Evolutionary conservation across 2,329 filamentous ascomycete genomes (phyloP), one percentile per base, ranked within the genome.

Genomic region (Whalleya microplaca): DNA sequence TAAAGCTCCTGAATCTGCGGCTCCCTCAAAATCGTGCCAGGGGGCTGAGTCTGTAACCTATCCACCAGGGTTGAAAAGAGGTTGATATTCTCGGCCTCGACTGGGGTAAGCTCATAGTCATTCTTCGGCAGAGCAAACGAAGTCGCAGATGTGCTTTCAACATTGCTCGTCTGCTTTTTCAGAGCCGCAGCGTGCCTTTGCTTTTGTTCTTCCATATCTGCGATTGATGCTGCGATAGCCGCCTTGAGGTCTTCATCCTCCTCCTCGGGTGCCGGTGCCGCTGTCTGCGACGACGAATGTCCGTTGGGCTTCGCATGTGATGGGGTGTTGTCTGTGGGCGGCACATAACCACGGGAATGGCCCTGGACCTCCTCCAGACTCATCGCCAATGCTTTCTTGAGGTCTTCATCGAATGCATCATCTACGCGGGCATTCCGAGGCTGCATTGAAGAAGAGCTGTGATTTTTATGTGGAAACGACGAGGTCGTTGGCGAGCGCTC

Each of bases 171-270:
- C 59, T 95, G 91, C 69, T 91, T 86, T 71, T 95, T 96, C 66
- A 98, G 82, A 1, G 86, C 87, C 4, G 89, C 90, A 1, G 92
- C 86, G 72, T 98, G 92, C 65, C 87, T 88, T 75, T 94, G 89
- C 80, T 99, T 98, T 72, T 99, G 94, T 73, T 97, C 91, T 74
- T 99, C 95, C 92, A 98, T 97, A 70, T 99, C 95, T 21, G 91
- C 90, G 56, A 99, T 73, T 4, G 95, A 98, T 18, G 96, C 93
- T 37, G 93, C 94, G 70, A 99, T 98, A 3, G 95, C 95, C 21
- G 94, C 92, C 71, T 95, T 96, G 23, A 99, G 77, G 68, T 98
- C 94, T 0, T 91, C 89, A 69, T 99, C 95, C 53, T 97, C 93
- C 54, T 96, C 92, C 51, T 96, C 92, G 2, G 84, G 85, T 50